These are phyloP conservation scores for Lactarius deliciosus DNA, from an alignment of 768 basidiomycete genomes.

Conservation along the genomic window DNA sequence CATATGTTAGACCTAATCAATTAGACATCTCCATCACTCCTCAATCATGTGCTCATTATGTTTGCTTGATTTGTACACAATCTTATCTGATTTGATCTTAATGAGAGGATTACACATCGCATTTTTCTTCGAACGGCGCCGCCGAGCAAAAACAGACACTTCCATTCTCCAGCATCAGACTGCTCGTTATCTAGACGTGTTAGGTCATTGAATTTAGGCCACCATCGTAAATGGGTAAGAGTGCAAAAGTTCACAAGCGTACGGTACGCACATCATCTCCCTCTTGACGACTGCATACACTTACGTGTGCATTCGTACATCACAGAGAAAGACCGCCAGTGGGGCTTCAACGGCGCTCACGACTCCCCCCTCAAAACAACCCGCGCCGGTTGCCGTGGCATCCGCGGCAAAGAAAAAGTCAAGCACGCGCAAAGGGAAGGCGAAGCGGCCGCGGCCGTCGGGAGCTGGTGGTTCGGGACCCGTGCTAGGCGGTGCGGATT, in stretches of 20 bases:
- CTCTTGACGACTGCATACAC: too few species aligned
- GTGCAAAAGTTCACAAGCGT: slow-evolving; percentile 65
- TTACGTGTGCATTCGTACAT: neutral
- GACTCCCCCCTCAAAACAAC: slow-evolving; percentile 19
- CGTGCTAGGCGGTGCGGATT: slow-evolving; percentile 74
- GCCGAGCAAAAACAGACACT: neutral
- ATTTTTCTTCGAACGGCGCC: neutral
- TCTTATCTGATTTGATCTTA: slow-evolving; percentile 21
- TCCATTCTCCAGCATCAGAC: neutral
- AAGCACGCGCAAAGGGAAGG: slow-evolving; percentile 46
- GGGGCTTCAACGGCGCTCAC: slow-evolving; percentile 15
- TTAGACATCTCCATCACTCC: neutral
- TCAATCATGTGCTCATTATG: neutral
- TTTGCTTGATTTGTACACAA: slow-evolving; percentile 14
- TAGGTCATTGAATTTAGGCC: neutral
- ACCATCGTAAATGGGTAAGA: slow-evolving; percentile 53
- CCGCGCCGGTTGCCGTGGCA: slow-evolving; percentile 29
- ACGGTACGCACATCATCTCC: slow-evolving; percentile 39
- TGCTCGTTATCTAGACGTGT: neutral
- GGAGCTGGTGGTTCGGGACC: slow-evolving; percentile 37
- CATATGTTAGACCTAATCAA: slow-evolving; percentile 9
- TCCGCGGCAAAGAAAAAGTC: slow-evolving; percentile 47
- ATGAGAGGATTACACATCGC: neutral
- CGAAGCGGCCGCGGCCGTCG: slow-evolving; percentile 31
- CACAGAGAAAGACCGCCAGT: slow-evolving; percentile 33